A percentile compares a stretch with the other conserved stretches of the same genome.
phyloP scores from a whole-genome alignment of 2,329 filamentous ascomycete genomes.

The Tolypocladium tropicale region DNA sequence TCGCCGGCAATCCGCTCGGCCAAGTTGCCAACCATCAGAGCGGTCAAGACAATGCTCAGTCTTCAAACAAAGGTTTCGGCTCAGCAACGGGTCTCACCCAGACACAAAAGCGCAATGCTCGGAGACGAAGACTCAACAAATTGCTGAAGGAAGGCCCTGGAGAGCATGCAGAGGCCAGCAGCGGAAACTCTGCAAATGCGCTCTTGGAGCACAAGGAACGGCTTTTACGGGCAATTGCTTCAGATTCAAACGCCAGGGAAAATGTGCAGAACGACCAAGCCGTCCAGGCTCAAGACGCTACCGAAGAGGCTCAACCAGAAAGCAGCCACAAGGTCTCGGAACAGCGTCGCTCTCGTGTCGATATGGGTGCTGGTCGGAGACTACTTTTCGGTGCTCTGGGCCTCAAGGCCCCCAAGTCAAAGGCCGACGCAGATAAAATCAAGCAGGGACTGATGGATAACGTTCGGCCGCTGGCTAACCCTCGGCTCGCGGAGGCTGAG shows the following conservation, averaged over 20 bases:
- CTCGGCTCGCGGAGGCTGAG: constrained; percentile 16
- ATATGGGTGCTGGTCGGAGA: constrained; percentile 52
- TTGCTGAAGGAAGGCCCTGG: not conserved
- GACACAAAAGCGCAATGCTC: constrained; percentile 42
- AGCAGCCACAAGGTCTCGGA: not conserved
- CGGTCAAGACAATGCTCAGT: not conserved
- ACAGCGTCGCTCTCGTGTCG: constrained; percentile 11
- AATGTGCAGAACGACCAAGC: not conserved
- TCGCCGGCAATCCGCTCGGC: not conserved
- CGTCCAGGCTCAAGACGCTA: not conserved
- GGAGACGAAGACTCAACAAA: constrained; percentile 30
- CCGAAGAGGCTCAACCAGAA: constrained; percentile 1
- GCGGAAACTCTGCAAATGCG: not conserved
- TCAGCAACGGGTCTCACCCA: constrained; percentile 25
- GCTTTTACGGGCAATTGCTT: constrained; percentile 19
- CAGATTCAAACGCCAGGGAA: constrained; percentile 8
- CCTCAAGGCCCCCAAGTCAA: constrained; percentile 55
- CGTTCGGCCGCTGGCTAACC: constrained; percentile 30
- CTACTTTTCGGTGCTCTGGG: constrained; percentile 66
- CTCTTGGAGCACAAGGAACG: constrained; percentile 29
- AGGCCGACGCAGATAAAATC: constrained; percentile 55
- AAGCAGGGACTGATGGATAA: constrained; percentile 49
- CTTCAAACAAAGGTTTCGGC: not conserved
- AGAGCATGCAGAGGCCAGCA: not conserved
- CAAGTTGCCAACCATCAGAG: not conserved